Conservation (phyloP, 768 basidiomycete genomes). For the Mycena metata region DNA sequence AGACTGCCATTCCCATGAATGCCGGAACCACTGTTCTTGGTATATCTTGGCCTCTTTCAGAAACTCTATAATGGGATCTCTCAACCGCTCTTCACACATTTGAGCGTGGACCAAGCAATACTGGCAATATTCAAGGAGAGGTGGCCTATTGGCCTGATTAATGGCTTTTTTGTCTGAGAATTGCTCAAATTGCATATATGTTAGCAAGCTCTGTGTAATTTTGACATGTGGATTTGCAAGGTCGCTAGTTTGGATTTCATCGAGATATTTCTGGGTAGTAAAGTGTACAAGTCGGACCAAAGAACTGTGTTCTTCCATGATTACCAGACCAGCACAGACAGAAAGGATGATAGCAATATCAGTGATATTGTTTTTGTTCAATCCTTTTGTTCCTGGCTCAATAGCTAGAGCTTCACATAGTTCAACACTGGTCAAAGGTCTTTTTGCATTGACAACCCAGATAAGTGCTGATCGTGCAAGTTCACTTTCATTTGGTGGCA, state of each 20-base stretch:
- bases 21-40: too few species aligned
- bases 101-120: too few species aligned
- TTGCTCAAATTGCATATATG: not conserved
- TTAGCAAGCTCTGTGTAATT: constrained; percentile 1
- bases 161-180: too few species aligned
- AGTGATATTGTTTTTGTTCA: not conserved
- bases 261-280: constrained; percentile 9
- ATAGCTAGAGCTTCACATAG: not conserved
- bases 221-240: constrained; percentile 4
- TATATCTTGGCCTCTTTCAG: too few species aligned
- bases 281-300: constrained; percentile 16
- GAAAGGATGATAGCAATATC: constrained; percentile 4
- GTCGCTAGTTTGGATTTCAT: not conserved
- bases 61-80: too few species aligned
- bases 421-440: not conserved
- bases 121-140: constrained; percentile 1
- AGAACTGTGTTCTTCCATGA: not conserved
- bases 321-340: not conserved
- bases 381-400: not conserved
- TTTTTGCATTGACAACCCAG: constrained; percentile 13
- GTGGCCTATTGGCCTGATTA: not conserved
- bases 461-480: not conserved
- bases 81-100: too few species aligned
- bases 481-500: not conserved
- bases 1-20: too few species aligned